A percentile compares a stretch with the other conserved stretches of the same genome.
phyloP scores from a whole-genome alignment of 129 eudicot species.

The Tagetes patula region DNA sequence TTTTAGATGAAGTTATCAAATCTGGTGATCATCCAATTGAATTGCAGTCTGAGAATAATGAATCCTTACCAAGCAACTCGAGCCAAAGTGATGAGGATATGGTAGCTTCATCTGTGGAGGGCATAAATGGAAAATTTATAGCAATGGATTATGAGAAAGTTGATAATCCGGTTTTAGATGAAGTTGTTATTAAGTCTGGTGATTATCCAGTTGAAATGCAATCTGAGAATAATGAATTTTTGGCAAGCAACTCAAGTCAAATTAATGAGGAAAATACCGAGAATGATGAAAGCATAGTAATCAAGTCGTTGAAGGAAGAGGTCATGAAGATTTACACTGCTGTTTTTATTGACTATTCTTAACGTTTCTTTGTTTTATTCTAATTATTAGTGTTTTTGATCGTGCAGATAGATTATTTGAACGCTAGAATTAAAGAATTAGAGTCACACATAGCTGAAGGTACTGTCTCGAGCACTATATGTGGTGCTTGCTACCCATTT shows the following conservation, averaged over 20 bases:
- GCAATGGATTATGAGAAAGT: slow-evolving; percentile 31
- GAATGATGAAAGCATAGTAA: slow-evolving; percentile 40
- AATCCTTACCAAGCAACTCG: slow-evolving; percentile 13
- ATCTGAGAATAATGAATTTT: slow-evolving; percentile 27
- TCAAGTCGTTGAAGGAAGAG: slow-evolving; percentile 66
- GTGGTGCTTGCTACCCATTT: not conserved
- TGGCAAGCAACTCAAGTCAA: slow-evolving; percentile 22
- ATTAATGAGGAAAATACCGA: slow-evolving; percentile 30
- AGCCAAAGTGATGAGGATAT: slow-evolving; percentile 33
- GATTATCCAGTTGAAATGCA: slow-evolving; percentile 16
- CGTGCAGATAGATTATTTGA: slow-evolving; percentile 57
- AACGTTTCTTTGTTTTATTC: slow-evolving; percentile 18
- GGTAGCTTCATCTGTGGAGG: slow-evolving; percentile 25
- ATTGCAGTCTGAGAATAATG: slow-evolving; percentile 31
- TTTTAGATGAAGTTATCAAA: slow-evolving; percentile 25
- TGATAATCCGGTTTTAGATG: slow-evolving; percentile 23
- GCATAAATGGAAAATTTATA: slow-evolving; percentile 12
- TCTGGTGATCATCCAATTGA: slow-evolving; percentile 2
- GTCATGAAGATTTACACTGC: slow-evolving; percentile 31
- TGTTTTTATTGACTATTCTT: not conserved
- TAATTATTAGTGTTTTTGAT: not conserved
- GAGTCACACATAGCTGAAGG: slow-evolving; percentile 60
- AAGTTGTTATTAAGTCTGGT: slow-evolving; percentile 19
- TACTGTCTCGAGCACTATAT: slow-evolving; percentile 16
- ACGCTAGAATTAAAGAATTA: slow-evolving; percentile 54